Base-by-base conservation (phyloP, 139 green algal species). In the Chlorella sp. region DNA sequence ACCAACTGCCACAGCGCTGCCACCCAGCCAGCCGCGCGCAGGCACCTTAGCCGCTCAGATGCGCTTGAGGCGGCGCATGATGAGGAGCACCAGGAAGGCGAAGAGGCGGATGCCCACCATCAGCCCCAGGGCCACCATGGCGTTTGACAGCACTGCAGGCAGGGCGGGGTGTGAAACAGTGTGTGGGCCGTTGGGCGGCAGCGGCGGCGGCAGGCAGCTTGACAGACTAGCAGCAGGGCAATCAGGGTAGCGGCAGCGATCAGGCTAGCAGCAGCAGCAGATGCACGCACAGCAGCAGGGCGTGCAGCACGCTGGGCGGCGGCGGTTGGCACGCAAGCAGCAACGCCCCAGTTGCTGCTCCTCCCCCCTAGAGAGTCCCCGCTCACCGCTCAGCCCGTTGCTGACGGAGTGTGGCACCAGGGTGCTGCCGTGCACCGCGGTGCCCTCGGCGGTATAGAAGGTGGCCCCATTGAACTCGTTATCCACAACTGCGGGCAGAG, bases 101-200 rank as follows among this genome's bases (percentile, higher is more conserved):
- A 88, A 16, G n/a, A 85, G 20, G 30, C 88, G 64, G 3, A 60
- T 72, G 46, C 46, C 85, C 30, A 92, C 26, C 43, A 73, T 87
- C 48, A 93, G 90, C 17, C 82, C 87, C 36, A 90, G n/a, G 28
- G 92, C 85, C n/a, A 91, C 72, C 28, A 40, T 38, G n/a, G 89
- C 34, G 84, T 93, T 92, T 11, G 41, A 72, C 62, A 16, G 4
- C 62, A 69, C 30, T 36, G 32, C 64, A 58, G 20, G n/a, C 13
- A 17, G 7, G 64, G 43, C 22, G 8, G 28, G 62, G 13, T 0
- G 67, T 8, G 9, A 14, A 32, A 6, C 11, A 32, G 34, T 2
- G 20, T 16, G 16, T 2, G 7, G 67, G 24, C 1, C 0, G 41
- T 7, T 41, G 43, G 11, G 26, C 41, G 43, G 43, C 62, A 4